Conservation (phyloP, 83 land plant species). For the Picea engelmannii region DNA sequence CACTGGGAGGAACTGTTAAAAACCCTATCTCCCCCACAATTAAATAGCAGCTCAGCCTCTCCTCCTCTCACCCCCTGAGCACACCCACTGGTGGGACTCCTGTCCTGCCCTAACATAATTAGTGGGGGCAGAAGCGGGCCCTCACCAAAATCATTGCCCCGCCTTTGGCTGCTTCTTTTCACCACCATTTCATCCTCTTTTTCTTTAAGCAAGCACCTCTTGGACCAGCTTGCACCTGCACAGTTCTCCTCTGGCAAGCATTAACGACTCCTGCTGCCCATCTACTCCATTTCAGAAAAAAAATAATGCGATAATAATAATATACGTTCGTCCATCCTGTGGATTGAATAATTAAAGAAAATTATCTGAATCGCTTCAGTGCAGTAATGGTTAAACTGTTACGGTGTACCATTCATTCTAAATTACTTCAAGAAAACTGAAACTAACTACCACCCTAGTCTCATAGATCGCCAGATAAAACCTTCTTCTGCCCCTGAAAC, state of each 20-base stretch:
- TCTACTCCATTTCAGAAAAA: too few relatives aligned
- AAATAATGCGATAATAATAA: too few relatives aligned
- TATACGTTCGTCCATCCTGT: too few relatives aligned
- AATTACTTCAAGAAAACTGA: too few relatives aligned
- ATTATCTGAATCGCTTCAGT: too few relatives aligned
- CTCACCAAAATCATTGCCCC: conserved; percentile 4
- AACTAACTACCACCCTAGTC: too few relatives aligned
- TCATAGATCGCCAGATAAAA: too few relatives aligned
- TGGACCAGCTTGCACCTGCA: not conserved
- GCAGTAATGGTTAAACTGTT: too few relatives aligned
- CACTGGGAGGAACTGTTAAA: conserved; percentile 5
- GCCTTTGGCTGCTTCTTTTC: not conserved
- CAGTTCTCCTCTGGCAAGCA: not conserved
- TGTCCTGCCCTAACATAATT: not conserved
- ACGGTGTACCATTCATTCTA: too few relatives aligned
- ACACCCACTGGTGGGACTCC: not conserved
- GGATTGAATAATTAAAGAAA: too few relatives aligned
- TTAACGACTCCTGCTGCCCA: not conserved
- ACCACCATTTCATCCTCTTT: not conserved
- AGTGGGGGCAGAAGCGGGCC: not conserved
- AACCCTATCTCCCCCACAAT: conserved; percentile 6
- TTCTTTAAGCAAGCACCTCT: not conserved
- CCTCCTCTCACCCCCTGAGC: not conserved
- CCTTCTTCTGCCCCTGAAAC: too few relatives aligned
- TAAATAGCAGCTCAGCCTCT: conserved; percentile 3